Conservation (phyloP, 306 rosid genomes). For the Quercus bicolor region DNA sequence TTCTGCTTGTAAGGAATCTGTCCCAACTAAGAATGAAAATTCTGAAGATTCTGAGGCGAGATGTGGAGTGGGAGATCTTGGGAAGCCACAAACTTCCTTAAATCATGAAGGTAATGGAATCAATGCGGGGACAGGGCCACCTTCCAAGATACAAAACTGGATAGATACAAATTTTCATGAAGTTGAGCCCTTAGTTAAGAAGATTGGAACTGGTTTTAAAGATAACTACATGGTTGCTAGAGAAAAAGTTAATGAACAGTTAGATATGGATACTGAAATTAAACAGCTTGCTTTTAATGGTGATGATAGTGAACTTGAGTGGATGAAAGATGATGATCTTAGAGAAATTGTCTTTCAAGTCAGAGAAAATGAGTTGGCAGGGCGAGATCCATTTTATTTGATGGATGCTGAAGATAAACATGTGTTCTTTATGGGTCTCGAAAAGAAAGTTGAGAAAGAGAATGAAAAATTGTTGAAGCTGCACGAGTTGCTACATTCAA, state of each 20-base stretch:
- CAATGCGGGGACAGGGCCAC: slow-evolving; percentile 16
- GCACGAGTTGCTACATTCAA: slow-evolving; percentile 86
- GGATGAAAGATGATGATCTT: slow-evolving; percentile 83
- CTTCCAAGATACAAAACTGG: slow-evolving; percentile 61
- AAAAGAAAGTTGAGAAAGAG: slow-evolving; percentile 70
- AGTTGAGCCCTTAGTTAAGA: slow-evolving; percentile 68
- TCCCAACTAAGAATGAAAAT: slow-evolving; percentile 26
- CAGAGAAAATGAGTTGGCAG: slow-evolving; percentile 76
- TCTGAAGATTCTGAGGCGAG: slow-evolving; percentile 19
- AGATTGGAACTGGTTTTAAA: slow-evolving; percentile 76
- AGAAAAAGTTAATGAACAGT: slow-evolving; percentile 45
- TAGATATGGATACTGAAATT: slow-evolving; percentile 34
- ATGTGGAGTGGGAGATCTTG: slow-evolving; percentile 25
- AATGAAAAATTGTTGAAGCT: slow-evolving; percentile 59
- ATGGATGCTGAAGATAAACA: slow-evolving; percentile 64
- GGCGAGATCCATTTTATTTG: slow-evolving; percentile 71
- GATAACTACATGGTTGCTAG: slow-evolving; percentile 73
- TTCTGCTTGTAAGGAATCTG: slow-evolving; percentile 34
- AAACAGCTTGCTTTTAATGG: slow-evolving; percentile 37
- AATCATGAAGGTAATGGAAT: slow-evolving; percentile 34
- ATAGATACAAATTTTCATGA: slow-evolving; percentile 67
- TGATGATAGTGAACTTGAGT: slow-evolving; percentile 71
- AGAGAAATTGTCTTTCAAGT: slow-evolving; percentile 84
- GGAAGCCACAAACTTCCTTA: slow-evolving; percentile 33
- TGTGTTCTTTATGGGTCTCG: slow-evolving; percentile 79